phyloP scores from a whole-genome alignment of 257 asterid species.

The Solanum sparsipilum region DNA sequence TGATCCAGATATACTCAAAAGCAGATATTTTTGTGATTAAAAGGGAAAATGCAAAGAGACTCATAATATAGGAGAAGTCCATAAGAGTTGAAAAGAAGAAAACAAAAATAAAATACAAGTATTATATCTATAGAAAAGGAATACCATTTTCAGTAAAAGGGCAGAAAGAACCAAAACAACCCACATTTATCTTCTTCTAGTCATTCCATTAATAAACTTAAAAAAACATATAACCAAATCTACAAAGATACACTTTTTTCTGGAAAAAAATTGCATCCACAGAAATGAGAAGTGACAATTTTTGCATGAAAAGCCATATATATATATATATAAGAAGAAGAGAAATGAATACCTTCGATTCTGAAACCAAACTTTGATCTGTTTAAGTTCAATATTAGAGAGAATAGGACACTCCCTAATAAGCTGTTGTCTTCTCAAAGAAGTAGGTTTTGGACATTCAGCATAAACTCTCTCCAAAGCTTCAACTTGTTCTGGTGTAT shows the following conservation, averaged over 20 bases:
- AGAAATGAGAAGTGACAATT: no score
- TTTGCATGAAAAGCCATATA: no score
- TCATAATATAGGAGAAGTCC: background rate
- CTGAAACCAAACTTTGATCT: slow-evolving; percentile 99
- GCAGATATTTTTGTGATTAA: background rate
- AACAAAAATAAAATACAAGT: background rate
- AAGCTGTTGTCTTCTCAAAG: slow-evolving; percentile 89
- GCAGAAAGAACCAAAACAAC: background rate
- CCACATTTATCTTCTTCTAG: slow-evolving; percentile 2
- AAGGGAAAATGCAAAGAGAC: background rate
- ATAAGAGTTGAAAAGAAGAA: background rate
- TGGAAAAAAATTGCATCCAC: no score
- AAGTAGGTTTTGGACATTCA: slow-evolving; percentile 91
- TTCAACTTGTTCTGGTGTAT: slow-evolving; percentile 97
- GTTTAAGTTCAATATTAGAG: slow-evolving; percentile 86
- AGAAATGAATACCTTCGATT: slow-evolving; percentile 47
- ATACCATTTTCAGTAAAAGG: background rate
- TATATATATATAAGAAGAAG: background rate
- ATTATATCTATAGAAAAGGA: background rate
- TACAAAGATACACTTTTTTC: background rate
- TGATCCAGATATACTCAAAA: background rate
- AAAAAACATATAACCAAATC: background rate
- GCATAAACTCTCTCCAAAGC: slow-evolving; percentile 88
- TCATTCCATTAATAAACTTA: background rate
- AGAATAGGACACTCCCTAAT: slow-evolving; percentile 84